Conservation (phyloP, 768 basidiomycete species). For the Paxillus rubicundulus region DNA sequence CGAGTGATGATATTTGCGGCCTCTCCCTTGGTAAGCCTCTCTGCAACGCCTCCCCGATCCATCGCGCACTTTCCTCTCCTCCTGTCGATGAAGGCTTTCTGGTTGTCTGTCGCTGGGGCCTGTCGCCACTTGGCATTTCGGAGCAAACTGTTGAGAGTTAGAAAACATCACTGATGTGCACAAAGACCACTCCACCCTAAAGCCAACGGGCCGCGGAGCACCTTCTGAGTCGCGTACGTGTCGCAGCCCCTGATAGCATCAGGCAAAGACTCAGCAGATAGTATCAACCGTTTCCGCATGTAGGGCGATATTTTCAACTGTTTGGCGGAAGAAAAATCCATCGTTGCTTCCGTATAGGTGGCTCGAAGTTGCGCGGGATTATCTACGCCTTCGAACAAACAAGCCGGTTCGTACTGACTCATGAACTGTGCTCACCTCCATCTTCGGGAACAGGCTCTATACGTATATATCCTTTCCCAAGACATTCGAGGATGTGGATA, state of each 20-base stretch:
- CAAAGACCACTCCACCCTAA: constrained; percentile 43
- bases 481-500: constrained; percentile 69
- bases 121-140: constrained; percentile 68
- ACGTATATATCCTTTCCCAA: constrained; percentile 67
- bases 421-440: constrained; percentile 29
- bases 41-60: constrained; percentile 16
- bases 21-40: constrained; percentile 67
- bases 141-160: constrained; percentile 43
- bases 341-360: constrained; percentile 50
- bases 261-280: constrained; percentile 51
- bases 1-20: constrained; percentile 79
- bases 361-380: constrained; percentile 43
- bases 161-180: constrained; percentile 1
- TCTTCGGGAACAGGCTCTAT: constrained; percentile 46
- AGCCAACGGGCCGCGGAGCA: constrained; percentile 48
- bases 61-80: constrained; percentile 41
- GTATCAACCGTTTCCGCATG: constrained; percentile 48
- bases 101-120: constrained; percentile 56
- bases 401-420: neutral
- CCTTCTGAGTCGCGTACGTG: constrained; percentile 56
- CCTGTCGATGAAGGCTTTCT: constrained; percentile 55
- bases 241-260: constrained; percentile 70
- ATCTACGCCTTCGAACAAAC: neutral
- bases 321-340: constrained; percentile 44
- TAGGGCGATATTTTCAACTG: constrained; percentile 52